Base-by-base conservation (phyloP, 768 basidiomycete species). In the Mycena leptocephala region DNA sequence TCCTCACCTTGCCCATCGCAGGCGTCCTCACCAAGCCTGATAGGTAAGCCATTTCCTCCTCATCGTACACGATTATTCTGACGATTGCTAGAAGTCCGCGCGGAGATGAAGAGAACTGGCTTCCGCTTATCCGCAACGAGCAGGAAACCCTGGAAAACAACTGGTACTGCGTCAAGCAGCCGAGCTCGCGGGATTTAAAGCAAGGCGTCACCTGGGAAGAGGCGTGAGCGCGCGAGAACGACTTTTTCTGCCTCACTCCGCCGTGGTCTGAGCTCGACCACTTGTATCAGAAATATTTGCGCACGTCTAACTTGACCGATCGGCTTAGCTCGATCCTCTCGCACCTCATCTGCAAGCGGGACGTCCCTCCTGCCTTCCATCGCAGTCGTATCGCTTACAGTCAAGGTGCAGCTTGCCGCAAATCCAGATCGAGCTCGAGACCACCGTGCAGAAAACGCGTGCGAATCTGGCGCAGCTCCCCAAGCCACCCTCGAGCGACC, bases 1-100 rank as follows among this genome's bases (percentile, higher is more conserved):
- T 30, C 26, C 30, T 9, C 18, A 30, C 26, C n/a, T n/a, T n/a
- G n/a, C 26, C 10, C 28, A 28, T 30, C 18, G 24, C 20, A 94
- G 94, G 93, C 61, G 93, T 95, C 24, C 86, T 95, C n/a, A 95
- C 94, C 0, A 95, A 95, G 76, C 93, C 93, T 0, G 94, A 95
- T 76, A 90, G 92, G 72, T 68, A 20, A n/a, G 7, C 11, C 26
- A 13, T 55, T 26, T n/a, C n/a, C n/a, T n/a, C n/a, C n/a, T n/a
- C n/a, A n/a, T n/a, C n/a, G n/a, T n/a, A n/a, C n/a, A n/a, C n/a
- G n/a, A n/a, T n/a, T n/a, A n/a, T 9, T 13, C 24, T 58, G 2
- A 56, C 6, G 2, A 26, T 56, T 16, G 1, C 11, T 30, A 76
- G 75, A 13, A 94, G 93, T 70, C 90, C 90, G 0, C 63, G 80